Conservation (phyloP, 495 filamentous ascomycete genomes). For the Podospora australis region DNA sequence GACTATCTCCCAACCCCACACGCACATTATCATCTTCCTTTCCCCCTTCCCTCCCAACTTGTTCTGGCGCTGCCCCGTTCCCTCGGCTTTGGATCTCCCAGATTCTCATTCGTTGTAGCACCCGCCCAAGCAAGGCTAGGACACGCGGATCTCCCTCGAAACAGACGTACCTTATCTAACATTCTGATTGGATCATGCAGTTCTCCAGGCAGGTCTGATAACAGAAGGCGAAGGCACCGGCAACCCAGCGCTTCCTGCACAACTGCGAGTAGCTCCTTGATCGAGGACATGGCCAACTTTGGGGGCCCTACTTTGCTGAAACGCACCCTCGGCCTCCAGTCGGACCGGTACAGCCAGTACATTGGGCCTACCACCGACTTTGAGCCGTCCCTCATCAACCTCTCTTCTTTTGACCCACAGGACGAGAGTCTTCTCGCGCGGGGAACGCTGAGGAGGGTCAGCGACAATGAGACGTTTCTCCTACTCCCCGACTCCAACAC, state of each 20-base stretch:
- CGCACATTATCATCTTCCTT: neutral
- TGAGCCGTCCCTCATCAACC: constrained; percentile 64
- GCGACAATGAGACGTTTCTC: constrained; percentile 76
- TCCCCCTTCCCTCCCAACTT: neutral
- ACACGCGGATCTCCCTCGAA: too few species aligned
- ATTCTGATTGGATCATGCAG: constrained; percentile 40
- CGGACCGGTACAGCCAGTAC: constrained; percentile 56
- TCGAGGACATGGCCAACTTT: constrained; percentile 57
- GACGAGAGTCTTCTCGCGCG: constrained; percentile 63
- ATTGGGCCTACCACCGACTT: constrained; percentile 66
- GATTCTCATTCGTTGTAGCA: too few species aligned
- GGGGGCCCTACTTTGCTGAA: constrained; percentile 54
- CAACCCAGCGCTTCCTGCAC: constrained; percentile 50
- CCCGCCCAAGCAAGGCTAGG: too few species aligned
- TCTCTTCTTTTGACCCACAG: constrained; percentile 62
- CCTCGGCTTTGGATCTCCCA: too few species aligned
- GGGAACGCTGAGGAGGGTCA: constrained; percentile 71
- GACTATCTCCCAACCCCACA: constrained; percentile 6
- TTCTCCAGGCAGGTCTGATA: constrained; percentile 48
- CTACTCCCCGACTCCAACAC: constrained; percentile 63
- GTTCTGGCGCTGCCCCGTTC: constrained; percentile 1
- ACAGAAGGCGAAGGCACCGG: constrained; percentile 45
- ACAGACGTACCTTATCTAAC: constrained; percentile 30
- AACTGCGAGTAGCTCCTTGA: constrained; percentile 45
- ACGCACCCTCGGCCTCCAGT: constrained; percentile 59